Conservation (phyloP, 441 rosid genomes). For the Melastoma candidum region DNA sequence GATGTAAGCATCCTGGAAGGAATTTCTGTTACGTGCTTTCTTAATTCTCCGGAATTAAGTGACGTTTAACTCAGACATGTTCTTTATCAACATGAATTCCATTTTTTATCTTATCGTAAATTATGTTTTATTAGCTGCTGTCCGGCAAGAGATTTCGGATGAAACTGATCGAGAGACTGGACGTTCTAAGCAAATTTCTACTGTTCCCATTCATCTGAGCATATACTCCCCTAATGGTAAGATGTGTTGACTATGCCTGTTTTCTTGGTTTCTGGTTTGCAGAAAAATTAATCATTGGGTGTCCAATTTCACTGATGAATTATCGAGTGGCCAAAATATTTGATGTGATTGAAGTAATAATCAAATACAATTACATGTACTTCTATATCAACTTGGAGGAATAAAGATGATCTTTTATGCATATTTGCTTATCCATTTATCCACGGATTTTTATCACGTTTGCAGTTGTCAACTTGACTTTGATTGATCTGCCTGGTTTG, state of each 20-base stretch:
- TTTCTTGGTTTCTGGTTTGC: background rate
- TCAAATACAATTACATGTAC: too few relatives aligned
- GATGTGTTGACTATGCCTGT: slow-evolving; percentile 11
- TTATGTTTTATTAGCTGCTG: slow-evolving; percentile 51
- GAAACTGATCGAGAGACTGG: slow-evolving; percentile 98
- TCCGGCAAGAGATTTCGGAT: slow-evolving; percentile 78
- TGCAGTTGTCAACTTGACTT: slow-evolving; percentile 89
- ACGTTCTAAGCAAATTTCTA: slow-evolving; percentile 70
- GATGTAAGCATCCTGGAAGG: too few relatives aligned
- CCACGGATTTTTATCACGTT: background rate
- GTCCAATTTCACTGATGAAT: background rate
- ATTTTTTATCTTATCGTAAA: slow-evolving; percentile 3
- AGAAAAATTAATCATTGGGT: background rate
- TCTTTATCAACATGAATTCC: slow-evolving; percentile 4
- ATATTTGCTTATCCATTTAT: background rate
- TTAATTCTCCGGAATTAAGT: too few relatives aligned
- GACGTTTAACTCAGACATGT: background rate
- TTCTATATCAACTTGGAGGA: background rate
- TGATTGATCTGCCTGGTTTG: slow-evolving; percentile 93
- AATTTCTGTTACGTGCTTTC: too few relatives aligned
- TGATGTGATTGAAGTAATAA: too few relatives aligned
- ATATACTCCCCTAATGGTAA: slow-evolving; percentile 88
- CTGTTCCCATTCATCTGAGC: slow-evolving; percentile 86
- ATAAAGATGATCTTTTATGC: background rate
- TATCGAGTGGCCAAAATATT: too few relatives aligned